Percentiles rank a stretch among this genome's conserved stretches.
These are phyloP conservation scores for Aspergillus ochraceus DNA, from an alignment of 2,329 filamentous ascomycete species.

Conservation along the genomic window DNA sequence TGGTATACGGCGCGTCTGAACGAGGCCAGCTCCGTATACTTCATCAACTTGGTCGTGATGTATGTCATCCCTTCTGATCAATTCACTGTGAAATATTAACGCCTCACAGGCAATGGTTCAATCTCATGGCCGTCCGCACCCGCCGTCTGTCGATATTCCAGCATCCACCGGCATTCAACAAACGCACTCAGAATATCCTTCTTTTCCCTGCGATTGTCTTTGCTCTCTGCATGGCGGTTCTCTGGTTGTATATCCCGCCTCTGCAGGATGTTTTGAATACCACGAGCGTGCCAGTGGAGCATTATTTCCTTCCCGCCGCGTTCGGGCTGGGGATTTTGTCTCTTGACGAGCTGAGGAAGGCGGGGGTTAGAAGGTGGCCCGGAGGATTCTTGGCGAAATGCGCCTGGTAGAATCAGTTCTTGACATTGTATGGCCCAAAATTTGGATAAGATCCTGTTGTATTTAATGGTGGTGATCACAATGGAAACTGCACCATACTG, in stretches of 20 bases:
- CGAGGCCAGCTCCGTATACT: slow-evolving; percentile 72
- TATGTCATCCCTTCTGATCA: slow-evolving; percentile 35
- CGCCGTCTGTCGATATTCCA: slow-evolving; percentile 68
- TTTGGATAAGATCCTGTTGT: too few relatives aligned
- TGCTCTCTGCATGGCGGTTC: slow-evolving; percentile 66
- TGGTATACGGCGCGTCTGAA: slow-evolving; percentile 59
- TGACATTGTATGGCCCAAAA: too few relatives aligned
- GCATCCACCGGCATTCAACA: slow-evolving; percentile 68
- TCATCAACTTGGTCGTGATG: slow-evolving; percentile 79
- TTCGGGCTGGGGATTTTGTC: slow-evolving; percentile 67
- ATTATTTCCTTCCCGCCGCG: slow-evolving; percentile 74
- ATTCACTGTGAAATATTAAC: slow-evolving; percentile 10
- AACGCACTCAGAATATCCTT: slow-evolving; percentile 64
- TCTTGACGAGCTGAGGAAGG: slow-evolving; percentile 67
- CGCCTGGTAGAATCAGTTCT: not conserved
- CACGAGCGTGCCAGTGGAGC: slow-evolving; percentile 64
- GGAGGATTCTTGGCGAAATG: not conserved
- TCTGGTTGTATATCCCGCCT: slow-evolving; percentile 68
- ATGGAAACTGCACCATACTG: too few relatives aligned
- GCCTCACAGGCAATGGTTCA: slow-evolving; percentile 66
- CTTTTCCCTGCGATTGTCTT: slow-evolving; percentile 72
- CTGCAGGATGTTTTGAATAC: slow-evolving; percentile 64
- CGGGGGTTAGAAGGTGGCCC: not conserved
- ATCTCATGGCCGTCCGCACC: slow-evolving; percentile 68
- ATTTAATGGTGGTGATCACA: too few relatives aligned